Conservation (phyloP, 2,329 filamentous ascomycete genomes). For the Microascus cirrosus region DNA sequence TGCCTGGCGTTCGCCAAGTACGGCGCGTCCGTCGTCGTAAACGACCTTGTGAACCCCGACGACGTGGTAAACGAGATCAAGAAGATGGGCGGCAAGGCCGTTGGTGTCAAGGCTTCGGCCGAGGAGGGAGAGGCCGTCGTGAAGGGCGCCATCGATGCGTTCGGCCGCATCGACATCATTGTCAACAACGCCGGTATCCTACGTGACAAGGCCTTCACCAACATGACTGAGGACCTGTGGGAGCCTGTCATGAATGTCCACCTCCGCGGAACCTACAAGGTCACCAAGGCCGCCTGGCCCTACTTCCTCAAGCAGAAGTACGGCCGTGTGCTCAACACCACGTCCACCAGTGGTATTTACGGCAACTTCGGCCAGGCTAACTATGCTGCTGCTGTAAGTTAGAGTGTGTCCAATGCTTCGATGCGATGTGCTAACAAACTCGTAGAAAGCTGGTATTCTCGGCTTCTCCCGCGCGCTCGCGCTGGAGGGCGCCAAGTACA, state of each 20-base stretch:
- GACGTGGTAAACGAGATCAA: slow-evolving; percentile 86
- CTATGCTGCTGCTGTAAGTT: slow-evolving; percentile 75
- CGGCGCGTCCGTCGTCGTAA: slow-evolving; percentile 81
- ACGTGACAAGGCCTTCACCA: slow-evolving; percentile 92
- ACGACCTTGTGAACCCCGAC: slow-evolving; percentile 90
- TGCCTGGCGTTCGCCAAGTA: slow-evolving; percentile 76
- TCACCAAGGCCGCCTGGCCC: slow-evolving; percentile 95
- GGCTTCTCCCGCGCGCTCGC: slow-evolving; percentile 91
- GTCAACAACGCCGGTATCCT: slow-evolving; percentile 98
- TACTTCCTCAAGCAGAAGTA: slow-evolving; percentile 99
- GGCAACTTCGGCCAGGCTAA: slow-evolving; percentile 99
- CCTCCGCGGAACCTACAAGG: slow-evolving; percentile 88
- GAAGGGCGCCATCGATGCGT: slow-evolving; percentile 86
- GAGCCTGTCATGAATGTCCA: slow-evolving; percentile 87
- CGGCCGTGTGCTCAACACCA: slow-evolving; percentile 91
- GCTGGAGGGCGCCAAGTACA: slow-evolving; percentile 89
- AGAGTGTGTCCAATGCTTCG: neutral
- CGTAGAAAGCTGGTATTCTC: slow-evolving; percentile 81
- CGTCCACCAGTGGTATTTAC: slow-evolving; percentile 94
- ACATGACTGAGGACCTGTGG: slow-evolving; percentile 95
- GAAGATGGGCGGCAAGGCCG: slow-evolving; percentile 78
- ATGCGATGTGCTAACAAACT: slow-evolving; percentile 9
- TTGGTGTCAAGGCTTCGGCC: slow-evolving; percentile 85
- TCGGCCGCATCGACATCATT: slow-evolving; percentile 85
- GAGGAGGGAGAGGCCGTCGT: slow-evolving; percentile 87